phyloP scores from a whole-genome alignment of 495 filamentous ascomycete species.

The Aspergillus saccharolyticus region DNA sequence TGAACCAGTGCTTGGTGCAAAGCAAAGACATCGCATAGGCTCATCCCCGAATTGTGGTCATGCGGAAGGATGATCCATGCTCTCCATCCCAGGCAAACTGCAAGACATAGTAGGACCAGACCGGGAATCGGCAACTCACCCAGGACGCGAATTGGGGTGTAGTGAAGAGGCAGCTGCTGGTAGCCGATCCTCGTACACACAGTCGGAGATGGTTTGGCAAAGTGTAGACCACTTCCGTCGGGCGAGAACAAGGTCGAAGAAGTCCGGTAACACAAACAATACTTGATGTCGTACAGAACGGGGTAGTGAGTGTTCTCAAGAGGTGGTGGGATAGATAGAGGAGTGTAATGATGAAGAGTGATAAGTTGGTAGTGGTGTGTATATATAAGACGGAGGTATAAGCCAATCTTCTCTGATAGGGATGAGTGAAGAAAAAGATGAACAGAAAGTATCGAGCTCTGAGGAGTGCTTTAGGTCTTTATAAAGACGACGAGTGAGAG shows the following conservation, averaged over 20 bases:
- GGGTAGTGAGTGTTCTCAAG: neutral
- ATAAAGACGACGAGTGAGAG: constrained; percentile 14
- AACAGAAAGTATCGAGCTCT: neutral
- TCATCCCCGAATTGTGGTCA: neutral
- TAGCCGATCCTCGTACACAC: constrained; percentile 5
- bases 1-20: neutral
- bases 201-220: neutral
- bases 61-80: neutral
- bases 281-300: neutral
- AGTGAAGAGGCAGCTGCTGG: constrained; percentile 6
- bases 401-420: neutral
- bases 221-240: neutral
- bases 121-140: neutral
- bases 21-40: neutral
- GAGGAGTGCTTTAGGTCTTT: constrained; percentile 13
- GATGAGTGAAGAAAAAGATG: neutral
- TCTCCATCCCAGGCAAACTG: neutral
- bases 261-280: neutral
- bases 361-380: neutral
- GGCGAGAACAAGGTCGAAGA: neutral
- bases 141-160: neutral
- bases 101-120: neutral
- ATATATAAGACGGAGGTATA: neutral
- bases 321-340: neutral
- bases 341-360: neutral